Evolutionary conservation across 139 green algal genomes (phyloP).

Genomic region (Trebouxia sp.): DNA sequence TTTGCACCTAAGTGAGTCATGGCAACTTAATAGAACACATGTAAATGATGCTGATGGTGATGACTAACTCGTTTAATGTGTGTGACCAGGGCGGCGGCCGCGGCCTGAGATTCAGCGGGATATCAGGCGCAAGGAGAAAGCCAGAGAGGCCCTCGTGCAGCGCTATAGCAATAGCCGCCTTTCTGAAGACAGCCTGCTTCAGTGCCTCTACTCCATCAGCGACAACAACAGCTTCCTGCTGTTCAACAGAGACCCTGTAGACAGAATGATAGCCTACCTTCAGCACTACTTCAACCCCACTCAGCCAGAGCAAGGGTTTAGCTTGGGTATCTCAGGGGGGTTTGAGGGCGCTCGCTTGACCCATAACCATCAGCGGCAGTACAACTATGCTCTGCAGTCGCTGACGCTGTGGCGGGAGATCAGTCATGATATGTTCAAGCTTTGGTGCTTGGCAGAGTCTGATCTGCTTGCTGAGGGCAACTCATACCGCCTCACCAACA

Average conservation of each 20-base stretch:
- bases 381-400: slow-evolving; percentile 78
- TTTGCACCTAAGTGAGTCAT: no score
- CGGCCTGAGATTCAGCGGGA: slow-evolving; percentile 73
- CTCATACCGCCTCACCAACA: slow-evolving; percentile 88
- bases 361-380: slow-evolving; percentile 89
- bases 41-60: no score
- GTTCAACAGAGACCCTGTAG: slow-evolving; percentile 79
- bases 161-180: slow-evolving; percentile 27
- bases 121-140: slow-evolving; percentile 89
- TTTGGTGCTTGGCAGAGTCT: slow-evolving; percentile 86
- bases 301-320: slow-evolving; percentile 31
- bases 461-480: slow-evolving; percentile 85
- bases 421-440: slow-evolving; percentile 85
- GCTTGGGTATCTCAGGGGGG: slow-evolving; percentile 61
- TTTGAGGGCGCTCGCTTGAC: slow-evolving; percentile 77
- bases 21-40: no score
- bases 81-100: slow-evolving; percentile 30
- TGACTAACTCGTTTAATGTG: not conserved
- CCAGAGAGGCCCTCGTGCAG: slow-evolving; percentile 43
- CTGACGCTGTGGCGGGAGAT: slow-evolving; percentile 41
- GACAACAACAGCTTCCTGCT: slow-evolving; percentile 95
- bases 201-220: slow-evolving; percentile 85
- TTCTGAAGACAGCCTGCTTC: slow-evolving; percentile 76
- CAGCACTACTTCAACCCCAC: slow-evolving; percentile 46
- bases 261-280: slow-evolving; percentile 72